Conservation (phyloP, 495 filamentous ascomycete genomes). For the Talaromyces ruber region DNA sequence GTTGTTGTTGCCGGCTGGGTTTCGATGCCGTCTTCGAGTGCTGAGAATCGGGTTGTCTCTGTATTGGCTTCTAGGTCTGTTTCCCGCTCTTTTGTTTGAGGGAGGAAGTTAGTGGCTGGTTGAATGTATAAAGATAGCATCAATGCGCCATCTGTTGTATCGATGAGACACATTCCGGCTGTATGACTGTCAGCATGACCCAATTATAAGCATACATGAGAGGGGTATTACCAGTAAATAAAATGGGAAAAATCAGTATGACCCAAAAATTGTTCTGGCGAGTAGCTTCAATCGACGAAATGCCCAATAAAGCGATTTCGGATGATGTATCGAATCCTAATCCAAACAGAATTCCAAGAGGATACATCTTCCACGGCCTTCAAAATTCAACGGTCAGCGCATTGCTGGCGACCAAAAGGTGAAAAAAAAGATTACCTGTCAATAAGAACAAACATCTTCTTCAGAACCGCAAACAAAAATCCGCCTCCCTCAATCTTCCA, state of each 20-base stretch:
- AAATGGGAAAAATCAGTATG: constrained; percentile 81
- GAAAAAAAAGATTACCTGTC: constrained; percentile 50
- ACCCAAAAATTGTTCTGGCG: constrained; percentile 88
- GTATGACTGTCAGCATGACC: neutral
- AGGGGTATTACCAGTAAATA: constrained; percentile 67
- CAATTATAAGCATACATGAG: neutral
- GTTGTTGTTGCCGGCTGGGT: neutral
- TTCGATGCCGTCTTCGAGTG: neutral
- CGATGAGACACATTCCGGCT: constrained; percentile 86
- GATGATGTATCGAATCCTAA: constrained; percentile 94
- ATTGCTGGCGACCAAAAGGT: neutral
- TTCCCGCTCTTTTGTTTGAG: constrained; percentile 16
- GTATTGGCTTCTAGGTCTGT: neutral
- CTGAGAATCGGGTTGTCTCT: neutral
- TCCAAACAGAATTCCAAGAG: constrained; percentile 82
- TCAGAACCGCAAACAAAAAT: constrained; percentile 61
- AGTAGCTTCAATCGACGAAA: constrained; percentile 75
- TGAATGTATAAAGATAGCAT: constrained; percentile 93
- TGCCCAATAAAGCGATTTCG: constrained; percentile 87
- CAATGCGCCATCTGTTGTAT: constrained; percentile 84
- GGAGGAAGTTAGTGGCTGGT: constrained; percentile 37
- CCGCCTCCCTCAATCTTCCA: constrained; percentile 72
- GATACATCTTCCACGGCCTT: constrained; percentile 94
- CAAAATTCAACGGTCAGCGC: constrained; percentile 8
- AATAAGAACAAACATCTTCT: constrained; percentile 71